Conservation (phyloP, 345 rosid genomes). For the Citrus australasica region DNA sequence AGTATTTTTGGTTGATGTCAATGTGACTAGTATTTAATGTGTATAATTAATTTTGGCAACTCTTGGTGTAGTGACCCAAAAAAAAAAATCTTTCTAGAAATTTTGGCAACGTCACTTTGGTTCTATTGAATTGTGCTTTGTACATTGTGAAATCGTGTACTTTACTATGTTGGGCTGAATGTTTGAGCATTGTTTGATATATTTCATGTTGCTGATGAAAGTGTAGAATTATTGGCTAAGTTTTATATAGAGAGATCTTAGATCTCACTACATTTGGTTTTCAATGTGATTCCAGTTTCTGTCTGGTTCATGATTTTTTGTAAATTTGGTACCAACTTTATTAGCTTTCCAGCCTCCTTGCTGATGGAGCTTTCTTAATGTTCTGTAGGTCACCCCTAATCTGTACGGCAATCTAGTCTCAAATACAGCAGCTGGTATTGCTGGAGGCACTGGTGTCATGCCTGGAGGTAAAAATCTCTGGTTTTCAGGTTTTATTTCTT, state of each 20-base stretch:
- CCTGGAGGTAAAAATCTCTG: slow-evolving; percentile 73
- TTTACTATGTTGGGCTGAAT: background rate
- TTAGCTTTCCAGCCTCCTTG: background rate
- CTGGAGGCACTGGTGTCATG: slow-evolving; percentile 98
- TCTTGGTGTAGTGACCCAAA: background rate
- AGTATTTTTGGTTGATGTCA: background rate
- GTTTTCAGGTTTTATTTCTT: background rate
- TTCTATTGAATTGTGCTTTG: background rate
- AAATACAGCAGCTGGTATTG: slow-evolving; percentile 91
- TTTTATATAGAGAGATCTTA: background rate
- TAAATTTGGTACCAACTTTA: background rate
- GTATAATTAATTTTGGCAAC: background rate
- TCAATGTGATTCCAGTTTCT: background rate
- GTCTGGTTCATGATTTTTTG: background rate
- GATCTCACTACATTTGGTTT: background rate
- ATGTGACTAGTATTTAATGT: background rate
- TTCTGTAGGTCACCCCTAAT: slow-evolving; percentile 84
- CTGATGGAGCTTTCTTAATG: slow-evolving; percentile 1
- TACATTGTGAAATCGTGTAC: background rate
- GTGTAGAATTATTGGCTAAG: background rate
- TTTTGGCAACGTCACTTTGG: background rate
- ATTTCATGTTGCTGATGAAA: background rate
- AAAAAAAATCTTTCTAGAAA: background rate
- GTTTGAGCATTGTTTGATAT: background rate
- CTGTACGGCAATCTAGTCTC: slow-evolving; percentile 86